Evolutionary conservation across 129 eudicot species (phyloP), one percentile per base, ranked within the genome.

Genomic region (Helianthus tuberosus): DNA sequence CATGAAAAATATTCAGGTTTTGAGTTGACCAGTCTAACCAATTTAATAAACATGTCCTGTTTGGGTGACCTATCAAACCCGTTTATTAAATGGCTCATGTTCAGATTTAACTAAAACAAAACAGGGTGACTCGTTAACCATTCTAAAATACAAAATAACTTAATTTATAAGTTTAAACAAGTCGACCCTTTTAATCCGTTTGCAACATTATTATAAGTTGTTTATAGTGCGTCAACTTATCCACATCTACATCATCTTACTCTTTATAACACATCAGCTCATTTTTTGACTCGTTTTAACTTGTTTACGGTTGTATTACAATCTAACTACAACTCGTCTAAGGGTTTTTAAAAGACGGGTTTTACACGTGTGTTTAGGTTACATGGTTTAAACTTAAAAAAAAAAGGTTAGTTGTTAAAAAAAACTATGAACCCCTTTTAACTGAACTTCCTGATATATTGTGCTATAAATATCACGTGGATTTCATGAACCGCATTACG

Each of bases 381-480:
- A 15, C 17, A n/a, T 16, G 25, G 59, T 16, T 15, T 29, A 29
- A 29, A 29, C 35, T n/a, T n/a, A n/a, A n/a, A n/a, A n/a, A n/a
- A n/a, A n/a, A n/a, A n/a, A n/a, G n/a, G n/a, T n/a, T n/a, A n/a
- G n/a, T n/a, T 25, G 29, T 25, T 25, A 25, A 25, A 25, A 25
- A 2, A 25, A 25, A 2, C 29, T 0, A 25, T 25, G 29, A 25
- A 25, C 29, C 29, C 29, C n/a, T 25, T 49, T 49, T 49, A 49
- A 12, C 54, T 49, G 5, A 49, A 5, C 29, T 49, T 49, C 54
- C 54, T 49, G 16, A 49, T 49, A 49, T 11, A 49, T 49, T n/a
- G n/a, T 65, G 29, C 4, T 13, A 32, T 17, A 20, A 41, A 65
- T 65, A 16, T 65, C 70, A 65, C 70, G 70, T 65, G 70, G 70